Evolutionary conservation across 176 grass and related monocot species (phyloP), one percentile per base, ranked within the genome.

Genomic region (Coix lacrymajobi): DNA sequence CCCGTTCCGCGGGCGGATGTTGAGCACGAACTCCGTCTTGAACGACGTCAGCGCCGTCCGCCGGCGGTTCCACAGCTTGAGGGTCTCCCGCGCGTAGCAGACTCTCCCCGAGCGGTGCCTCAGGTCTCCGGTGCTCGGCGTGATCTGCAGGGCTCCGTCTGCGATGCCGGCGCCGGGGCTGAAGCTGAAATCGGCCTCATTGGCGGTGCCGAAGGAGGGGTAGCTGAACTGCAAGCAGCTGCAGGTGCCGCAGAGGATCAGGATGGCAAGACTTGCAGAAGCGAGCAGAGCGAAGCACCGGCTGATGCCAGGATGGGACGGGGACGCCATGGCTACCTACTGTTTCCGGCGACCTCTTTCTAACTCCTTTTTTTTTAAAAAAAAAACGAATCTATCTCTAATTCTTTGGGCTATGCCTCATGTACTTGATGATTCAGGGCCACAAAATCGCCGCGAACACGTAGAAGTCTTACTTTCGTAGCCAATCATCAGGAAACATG

Each of bases 71-170:
- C 80, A 83, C 3, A 87, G 84, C 48, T 80, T 89, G 48, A 87
- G 85, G 5, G 34, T 65, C 0, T 87, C 71, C 64, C 51, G 68
- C 4, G 81, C 38, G 71, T 84, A 87, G 31, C 76, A 20, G 34
- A 89, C 84, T 54, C 87, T 78, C 5, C 84, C 80, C 0, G 87
- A 92, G 38, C 69, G 44, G 84, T 81, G 31, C 3, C 64, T 4
- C 2, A 83, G 57, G 75, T 89, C 79, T 3, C 84, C 87, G 29
- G 83, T 33, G 39, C 0, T 69, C 3, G 84, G 77, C 13, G 91
- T 87, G 84, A 92, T 74, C 1, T 89, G 91, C 17, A 92, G 84
- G 52, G 76, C 66, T 5, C 70, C 70, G 8, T 86, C 79, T 1
- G 69, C 77, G 26, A 78, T 40, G 17, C 76, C 46, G 11, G 83